Conservation (phyloP, 176 grass and related monocot species). For the Cenchrus americanus region DNA sequence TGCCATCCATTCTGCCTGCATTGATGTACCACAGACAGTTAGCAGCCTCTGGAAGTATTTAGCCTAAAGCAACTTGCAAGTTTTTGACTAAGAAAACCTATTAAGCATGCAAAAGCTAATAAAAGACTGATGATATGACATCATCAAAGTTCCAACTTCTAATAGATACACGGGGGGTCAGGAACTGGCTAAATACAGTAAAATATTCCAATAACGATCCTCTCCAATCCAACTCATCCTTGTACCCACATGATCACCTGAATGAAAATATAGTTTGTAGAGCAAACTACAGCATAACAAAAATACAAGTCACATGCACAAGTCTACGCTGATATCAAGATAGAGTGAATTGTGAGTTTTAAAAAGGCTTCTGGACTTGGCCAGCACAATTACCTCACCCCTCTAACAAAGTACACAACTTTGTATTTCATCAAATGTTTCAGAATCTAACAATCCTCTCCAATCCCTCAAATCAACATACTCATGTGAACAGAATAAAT, state of each 20-base stretch:
- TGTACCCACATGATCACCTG: neutral
- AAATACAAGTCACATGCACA: slow-evolving; percentile 9
- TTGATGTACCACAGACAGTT: slow-evolving; percentile 38
- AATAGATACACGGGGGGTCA: neutral
- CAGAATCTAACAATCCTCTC: slow-evolving; percentile 2
- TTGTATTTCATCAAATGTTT: neutral
- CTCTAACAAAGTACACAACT: slow-evolving; percentile 9
- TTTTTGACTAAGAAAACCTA: slow-evolving; percentile 13
- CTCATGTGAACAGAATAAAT: neutral
- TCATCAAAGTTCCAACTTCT: neutral
- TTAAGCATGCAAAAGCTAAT: neutral
- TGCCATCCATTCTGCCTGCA: slow-evolving; percentile 99
- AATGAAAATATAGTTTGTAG: slow-evolving; percentile 21
- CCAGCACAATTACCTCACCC: neutral
- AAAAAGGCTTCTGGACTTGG: neutral
- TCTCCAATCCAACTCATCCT: slow-evolving; percentile 8
- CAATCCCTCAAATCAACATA: slow-evolving; percentile 10
- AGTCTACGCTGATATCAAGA: slow-evolving; percentile 20
- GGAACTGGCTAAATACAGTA: slow-evolving; percentile 23
- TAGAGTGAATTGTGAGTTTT: neutral
- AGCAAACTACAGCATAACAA: neutral
- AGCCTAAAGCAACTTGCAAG: slow-evolving; percentile 11
- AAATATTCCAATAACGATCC: neutral
- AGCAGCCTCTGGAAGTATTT: slow-evolving; percentile 32
- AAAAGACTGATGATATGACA: neutral